Percentiles rank a stretch among this genome's conserved stretches.
Evolutionary conservation across 2,329 filamentous ascomycete genomes (phyloP).

Genomic region (Alternaria arbusti): DNA sequence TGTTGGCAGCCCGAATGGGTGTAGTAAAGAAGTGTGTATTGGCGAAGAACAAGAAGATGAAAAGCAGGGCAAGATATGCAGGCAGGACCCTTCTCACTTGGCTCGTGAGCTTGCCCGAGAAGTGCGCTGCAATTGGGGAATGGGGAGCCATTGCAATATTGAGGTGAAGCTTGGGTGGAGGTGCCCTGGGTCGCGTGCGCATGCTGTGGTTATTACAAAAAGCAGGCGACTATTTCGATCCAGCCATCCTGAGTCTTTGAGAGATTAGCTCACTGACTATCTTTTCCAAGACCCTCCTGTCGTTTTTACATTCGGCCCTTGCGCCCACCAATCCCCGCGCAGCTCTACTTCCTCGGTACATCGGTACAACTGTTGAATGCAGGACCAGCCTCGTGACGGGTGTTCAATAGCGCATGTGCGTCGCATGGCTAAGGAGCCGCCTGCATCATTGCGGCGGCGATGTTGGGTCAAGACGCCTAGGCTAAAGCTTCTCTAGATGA

Average conservation of each 20-base stretch:
- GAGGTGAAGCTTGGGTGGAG: constrained; percentile 43
- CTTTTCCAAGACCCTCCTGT: constrained; percentile 15
- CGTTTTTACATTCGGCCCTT: constrained; percentile 3
- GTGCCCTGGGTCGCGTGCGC: constrained; percentile 40
- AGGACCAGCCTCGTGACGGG: neutral
- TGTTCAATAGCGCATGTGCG: constrained; percentile 11
- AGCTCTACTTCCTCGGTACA: constrained; percentile 12
- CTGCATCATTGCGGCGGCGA: constrained; percentile 17
- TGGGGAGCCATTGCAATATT: constrained; percentile 40
- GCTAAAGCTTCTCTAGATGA: constrained; percentile 28
- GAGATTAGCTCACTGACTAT: constrained; percentile 19
- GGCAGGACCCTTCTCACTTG: constrained; percentile 45
- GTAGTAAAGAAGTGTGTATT: constrained; percentile 43
- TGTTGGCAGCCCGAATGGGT: constrained; percentile 42
- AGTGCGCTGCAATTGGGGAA: constrained; percentile 44
- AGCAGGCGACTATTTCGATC: constrained; percentile 20
- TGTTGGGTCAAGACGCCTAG: constrained; percentile 22
- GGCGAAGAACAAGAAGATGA: constrained; percentile 41
- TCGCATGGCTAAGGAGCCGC: constrained; percentile 3
- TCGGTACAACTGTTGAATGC: constrained; percentile 6
- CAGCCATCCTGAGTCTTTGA: constrained; percentile 14
- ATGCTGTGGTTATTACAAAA: constrained; percentile 43
- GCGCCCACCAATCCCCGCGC: constrained; percentile 7
- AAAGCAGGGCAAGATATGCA: constrained; percentile 39
- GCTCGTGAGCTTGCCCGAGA: constrained; percentile 40